A percentile compares a stretch with the other conserved stretches of the same genome.
Conservation (phyloP, 352 stramenopile species). For the Phytophthora meadii region DNA sequence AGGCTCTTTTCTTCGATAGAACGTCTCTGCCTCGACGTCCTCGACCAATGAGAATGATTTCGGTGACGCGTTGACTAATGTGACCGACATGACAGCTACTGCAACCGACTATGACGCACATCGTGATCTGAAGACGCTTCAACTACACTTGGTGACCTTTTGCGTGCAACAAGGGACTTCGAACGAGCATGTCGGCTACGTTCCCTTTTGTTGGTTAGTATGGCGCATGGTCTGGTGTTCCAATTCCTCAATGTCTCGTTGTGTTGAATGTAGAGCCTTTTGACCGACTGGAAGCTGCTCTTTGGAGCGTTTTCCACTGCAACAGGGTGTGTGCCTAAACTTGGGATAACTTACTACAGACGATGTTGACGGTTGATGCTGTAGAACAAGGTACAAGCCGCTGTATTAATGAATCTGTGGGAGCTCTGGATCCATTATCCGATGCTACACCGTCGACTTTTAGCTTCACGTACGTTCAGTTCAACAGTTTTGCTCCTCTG, state of each 20-base stretch:
- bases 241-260: neutral
- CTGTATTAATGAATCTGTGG: conserved; percentile 15
- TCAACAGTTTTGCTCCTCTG: neutral
- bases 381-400: conserved; percentile 2
- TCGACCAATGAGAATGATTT: neutral
- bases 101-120: conserved; percentile 13
- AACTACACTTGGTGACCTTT: conserved; percentile 3
- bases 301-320: conserved; percentile 36
- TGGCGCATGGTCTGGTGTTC: neutral
- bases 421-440: conserved; percentile 39
- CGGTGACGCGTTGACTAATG: neutral
- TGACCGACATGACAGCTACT: neutral
- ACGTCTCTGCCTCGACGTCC: conserved; percentile 18
- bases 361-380: neutral
- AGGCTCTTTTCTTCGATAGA: conserved; percentile 3
- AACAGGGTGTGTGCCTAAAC: neutral
- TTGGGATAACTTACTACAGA: neutral
- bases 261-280: conserved; percentile 28
- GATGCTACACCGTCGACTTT: conserved; percentile 5
- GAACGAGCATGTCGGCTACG: conserved; percentile 33
- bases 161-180: neutral
- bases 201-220: conserved; percentile 48
- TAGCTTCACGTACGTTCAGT: conserved; percentile 25
- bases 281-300: conserved; percentile 34
- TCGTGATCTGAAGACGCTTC: conserved; percentile 6